Evolutionary conservation across 352 stramenopile genomes (phyloP), one percentile per base, ranked within the genome.

Genomic region (Bremia lactucae): DNA sequence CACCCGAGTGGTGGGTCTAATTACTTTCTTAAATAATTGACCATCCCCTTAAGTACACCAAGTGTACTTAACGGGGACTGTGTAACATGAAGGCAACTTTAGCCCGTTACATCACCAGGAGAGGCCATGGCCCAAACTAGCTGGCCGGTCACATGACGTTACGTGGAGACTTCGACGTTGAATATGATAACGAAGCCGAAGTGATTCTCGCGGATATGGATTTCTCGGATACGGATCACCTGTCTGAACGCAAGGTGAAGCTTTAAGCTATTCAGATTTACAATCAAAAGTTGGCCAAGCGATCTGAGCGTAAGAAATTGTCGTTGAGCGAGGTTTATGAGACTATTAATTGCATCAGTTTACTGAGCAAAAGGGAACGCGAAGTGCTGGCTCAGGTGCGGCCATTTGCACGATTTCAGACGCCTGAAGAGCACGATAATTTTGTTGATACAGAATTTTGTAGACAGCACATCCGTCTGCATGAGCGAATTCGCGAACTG

Each of bases 111-210:
- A 13, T 46, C 19, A 11, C 44, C 35, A 29, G 49, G 40, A 37
- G 56, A 64, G 36, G 54, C 19, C 55, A 35, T 36, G 50, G 38
- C 21, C 37, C 52, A 0, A 57, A 56, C 36, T 52, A 64, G 34
- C 43, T 92, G 10, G 78, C 85, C 0, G 95, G 95, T 13, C 98
- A 97, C 66, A 97, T 98, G 88, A 93, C 95, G 6, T 75, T 97
- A 18, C 87, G 95, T 44, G 87, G 91, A 7, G 94, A 98, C 50
- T 98, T 98, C 72, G 95, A 98, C 47, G 85, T 98, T 24, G 95
- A 98, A 70, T 97, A 95, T 62, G 90, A 98, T 42, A 98, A 98
- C 49, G 94, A 98, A 36, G 95, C 95, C 1, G 95, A 98, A 65
- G 41, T 96, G 36, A 87, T 96, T 23, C 56, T 98, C 18, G 87